Base-by-base conservation (phyloP, 352 stramenopile species). In the Globisporangium camurandrum region DNA sequence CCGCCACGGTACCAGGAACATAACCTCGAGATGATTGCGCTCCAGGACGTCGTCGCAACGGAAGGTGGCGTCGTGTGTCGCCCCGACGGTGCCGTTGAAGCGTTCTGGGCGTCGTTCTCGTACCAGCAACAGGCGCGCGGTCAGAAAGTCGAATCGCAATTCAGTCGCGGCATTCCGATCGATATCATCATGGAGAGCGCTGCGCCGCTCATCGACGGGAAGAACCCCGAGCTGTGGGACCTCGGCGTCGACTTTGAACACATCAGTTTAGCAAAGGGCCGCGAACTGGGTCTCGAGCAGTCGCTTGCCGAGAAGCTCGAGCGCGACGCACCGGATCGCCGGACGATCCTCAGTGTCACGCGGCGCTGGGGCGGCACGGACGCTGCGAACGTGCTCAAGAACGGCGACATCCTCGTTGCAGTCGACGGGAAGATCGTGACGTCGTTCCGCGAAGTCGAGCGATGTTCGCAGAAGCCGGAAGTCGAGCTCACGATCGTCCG, bases 121-220 rank as follows among this genome's bases (percentile, higher is more conserved):
- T 93, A 85, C 43, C 83, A 93, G 51, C 83, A 93, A 50, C 79
- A 86, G 40, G 67, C 73, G 31, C 64, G 63, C 10, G 81, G 67
- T 10, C 73, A 77, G 24, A 88, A 90, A 33, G 84, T 92, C 9
- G 84, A 96, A 51, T 87, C 72, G 37, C 78, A 93, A 38, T 93
- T 93, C 30, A 95, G 84, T 39, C 76, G 82, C 23, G 85, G 84
- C 28, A 93, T 95, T 39, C 72, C 76, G 0, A 92, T 93, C 49
- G 80, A 89, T 52, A 73, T 94, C 44, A 84, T 96, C 57, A 91
- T 89, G 81, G 85, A 95, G 53, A 94, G 79, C 30, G 83, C 84
- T 0, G 72, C 68, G 24, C 64, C 75, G 19, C 59, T 94, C 7
- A 86, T 93, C 57, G 56, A 71, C 51, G 81, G 78, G 26, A 70